Evolutionary conservation across 139 green algal genomes (phyloP).

Genomic region (Bryopsis sp.): DNA sequence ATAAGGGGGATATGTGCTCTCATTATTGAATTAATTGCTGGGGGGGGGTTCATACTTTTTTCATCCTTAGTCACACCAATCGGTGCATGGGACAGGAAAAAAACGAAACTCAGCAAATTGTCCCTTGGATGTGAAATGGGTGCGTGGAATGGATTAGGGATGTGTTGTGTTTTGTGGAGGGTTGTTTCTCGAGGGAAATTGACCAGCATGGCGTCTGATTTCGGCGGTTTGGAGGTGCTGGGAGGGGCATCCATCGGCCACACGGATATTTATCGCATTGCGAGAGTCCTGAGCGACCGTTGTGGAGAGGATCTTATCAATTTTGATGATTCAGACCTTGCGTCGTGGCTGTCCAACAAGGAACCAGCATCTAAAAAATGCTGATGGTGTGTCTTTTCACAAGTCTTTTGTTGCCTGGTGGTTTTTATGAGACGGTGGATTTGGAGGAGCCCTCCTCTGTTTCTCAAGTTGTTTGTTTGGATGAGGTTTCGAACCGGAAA

Average conservation of each 20-base stretch:
- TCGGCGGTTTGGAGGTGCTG: conserved; percentile 73
- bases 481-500: too few species aligned
- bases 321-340: too few species aligned
- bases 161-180: conserved; percentile 33
- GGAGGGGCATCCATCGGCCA: conserved; percentile 65
- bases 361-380: too few species aligned
- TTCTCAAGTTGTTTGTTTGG: too few species aligned
- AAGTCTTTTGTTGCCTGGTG: too few species aligned
- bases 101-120: background rate
- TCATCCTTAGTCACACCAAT: background rate
- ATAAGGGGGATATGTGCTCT: background rate
- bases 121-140: background rate
- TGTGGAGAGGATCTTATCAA: too few species aligned
- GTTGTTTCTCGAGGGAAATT: conserved; percentile 56
- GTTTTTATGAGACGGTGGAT: too few species aligned
- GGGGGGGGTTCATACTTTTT: background rate
- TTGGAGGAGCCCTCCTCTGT: too few species aligned
- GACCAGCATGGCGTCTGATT: conserved; percentile 52
- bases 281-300: conserved; percentile 12
- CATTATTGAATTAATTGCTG: too few species aligned
- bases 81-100: background rate
- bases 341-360: too few species aligned
- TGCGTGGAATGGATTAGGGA: too few species aligned
- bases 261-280: conserved; percentile 59
- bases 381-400: too few species aligned